Base-by-base conservation (phyloP, 1,139 yeast species). In the Magnusiomyces fungicola region DNA sequence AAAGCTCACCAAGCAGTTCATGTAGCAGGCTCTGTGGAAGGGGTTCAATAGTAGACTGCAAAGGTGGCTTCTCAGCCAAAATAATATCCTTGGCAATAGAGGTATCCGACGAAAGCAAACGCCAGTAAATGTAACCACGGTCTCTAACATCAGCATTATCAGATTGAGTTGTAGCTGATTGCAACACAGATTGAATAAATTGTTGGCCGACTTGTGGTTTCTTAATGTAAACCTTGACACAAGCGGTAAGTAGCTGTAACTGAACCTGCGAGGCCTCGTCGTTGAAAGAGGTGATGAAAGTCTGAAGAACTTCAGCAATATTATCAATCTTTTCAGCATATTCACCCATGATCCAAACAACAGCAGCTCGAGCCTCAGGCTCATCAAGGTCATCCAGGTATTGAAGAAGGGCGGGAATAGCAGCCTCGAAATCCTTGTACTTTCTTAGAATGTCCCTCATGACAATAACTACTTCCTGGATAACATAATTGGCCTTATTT, bases 81-180 rank as follows among this genome's bases (percentile, higher is more conserved):
- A 83, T 71, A 43, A 85, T 74, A 49, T 75, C 72, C 58, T 75
- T 73, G 27, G 76, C 71, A 16, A 67, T 64, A 3, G 66, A 60
- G 6, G 76, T 66, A 50, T 79, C 81, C 27, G 83, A 71, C 0
- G 96, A 87, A 52, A 92, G 72, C 52, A 94, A 72, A 63, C 98
- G 80, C 97, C 97, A 92, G 68, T 89, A 92, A 48, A 92, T 78
- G 67, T 83, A 92, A 0, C 97, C 97, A 68, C 92, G 80, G 67
- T 92, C 98, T 61, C 97, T 78, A 38, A 92, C 86, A 66, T 92
- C 98, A 1, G 96, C 85, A 64, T 89, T 89, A 58, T 88, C 95
- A 52, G 89, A 78, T 52, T 81, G 80, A 51, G 81, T 80, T 1
- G 96, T 88, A 12, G 95, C 88, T 50, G 80, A 71, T 58, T 85